A percentile compares a stretch with the other conserved stretches of the same genome.
phyloP scores from a whole-genome alignment of 164 flowering plant species.

The Stephania japonica region DNA sequence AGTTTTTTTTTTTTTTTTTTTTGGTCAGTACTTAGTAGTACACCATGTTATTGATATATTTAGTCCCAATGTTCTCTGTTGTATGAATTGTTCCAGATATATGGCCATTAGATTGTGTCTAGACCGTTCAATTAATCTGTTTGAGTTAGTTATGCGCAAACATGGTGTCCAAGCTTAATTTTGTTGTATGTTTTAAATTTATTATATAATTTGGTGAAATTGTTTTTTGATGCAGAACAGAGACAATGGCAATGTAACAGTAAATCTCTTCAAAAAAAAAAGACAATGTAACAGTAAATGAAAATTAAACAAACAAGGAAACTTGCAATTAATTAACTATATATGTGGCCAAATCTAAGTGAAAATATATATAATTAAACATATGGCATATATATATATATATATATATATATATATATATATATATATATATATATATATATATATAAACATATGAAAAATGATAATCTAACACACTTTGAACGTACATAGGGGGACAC shows the following conservation, averaged over 20 bases:
- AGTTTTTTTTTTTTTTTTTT: background rate
- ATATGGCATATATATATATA: background rate
- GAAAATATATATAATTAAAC: background rate
- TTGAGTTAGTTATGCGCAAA: background rate
- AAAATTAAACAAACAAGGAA: no score
- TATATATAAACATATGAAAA: no score
- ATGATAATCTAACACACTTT: no score
- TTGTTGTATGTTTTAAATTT: background rate
- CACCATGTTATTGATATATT: background rate
- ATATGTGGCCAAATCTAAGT: background rate
- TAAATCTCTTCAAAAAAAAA: no score
- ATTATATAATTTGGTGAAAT: no score
- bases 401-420: background rate
- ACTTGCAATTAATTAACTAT: no score
- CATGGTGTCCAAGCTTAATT: background rate
- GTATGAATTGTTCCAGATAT: background rate
- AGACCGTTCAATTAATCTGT: no score
- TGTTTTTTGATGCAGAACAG: background rate
- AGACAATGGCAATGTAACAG: no score
- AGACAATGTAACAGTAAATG: no score
- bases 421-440: background rate
- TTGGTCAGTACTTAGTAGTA: background rate
- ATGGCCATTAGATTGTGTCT: no score
- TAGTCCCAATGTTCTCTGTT: background rate
- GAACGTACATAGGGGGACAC: no score